These are phyloP conservation scores for Candida ipomoeae DNA, from an alignment of 805 yeast species.

Conservation along the genomic window DNA sequence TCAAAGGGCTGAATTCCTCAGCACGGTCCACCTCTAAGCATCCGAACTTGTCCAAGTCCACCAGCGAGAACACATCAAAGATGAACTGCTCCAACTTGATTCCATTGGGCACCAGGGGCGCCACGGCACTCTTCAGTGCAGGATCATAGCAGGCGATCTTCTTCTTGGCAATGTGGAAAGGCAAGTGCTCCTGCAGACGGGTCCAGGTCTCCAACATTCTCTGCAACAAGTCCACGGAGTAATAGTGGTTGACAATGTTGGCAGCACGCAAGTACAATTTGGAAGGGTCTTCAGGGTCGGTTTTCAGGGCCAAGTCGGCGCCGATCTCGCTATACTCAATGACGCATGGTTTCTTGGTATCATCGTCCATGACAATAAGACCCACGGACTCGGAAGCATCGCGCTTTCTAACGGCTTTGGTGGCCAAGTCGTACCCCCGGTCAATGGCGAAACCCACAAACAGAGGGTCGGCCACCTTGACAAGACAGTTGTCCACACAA, in stretches of 20 bases:
- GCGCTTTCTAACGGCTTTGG: slow-evolving; percentile 92
- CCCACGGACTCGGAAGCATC: slow-evolving; percentile 89
- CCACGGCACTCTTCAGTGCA: slow-evolving; percentile 41
- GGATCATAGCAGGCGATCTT: slow-evolving; percentile 64
- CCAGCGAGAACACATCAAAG: slow-evolving; percentile 88
- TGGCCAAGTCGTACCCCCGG: slow-evolving; percentile 69
- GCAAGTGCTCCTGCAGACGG: slow-evolving; percentile 58
- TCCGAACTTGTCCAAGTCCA: slow-evolving; percentile 70
- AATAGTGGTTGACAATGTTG: slow-evolving; percentile 95
- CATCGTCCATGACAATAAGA: slow-evolving; percentile 68
- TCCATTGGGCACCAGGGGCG: slow-evolving; percentile 82
- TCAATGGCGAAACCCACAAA: slow-evolving; percentile 80
- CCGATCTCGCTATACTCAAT: slow-evolving; percentile 93
- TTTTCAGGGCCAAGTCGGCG: slow-evolving; percentile 61
- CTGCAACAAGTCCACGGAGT: slow-evolving; percentile 70
- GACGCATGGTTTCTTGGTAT: slow-evolving; percentile 68
- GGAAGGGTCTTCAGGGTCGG: slow-evolving; percentile 48
- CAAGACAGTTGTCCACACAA: slow-evolving; percentile 93
- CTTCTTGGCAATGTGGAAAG: slow-evolving; percentile 94
- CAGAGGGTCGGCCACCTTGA: slow-evolving; percentile 88
- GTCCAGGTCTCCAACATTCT: slow-evolving; percentile 66
- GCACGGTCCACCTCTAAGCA: slow-evolving; percentile 85
- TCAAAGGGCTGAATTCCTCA: slow-evolving; percentile 89
- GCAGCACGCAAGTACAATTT: slow-evolving; percentile 83
- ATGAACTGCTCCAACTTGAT: slow-evolving; percentile 94